Percentiles rank a stretch among this genome's conserved stretches.
These are phyloP conservation scores for Oryza coarctata DNA, from an alignment of 176 grass and related monocot species.

Conservation along the genomic window DNA sequence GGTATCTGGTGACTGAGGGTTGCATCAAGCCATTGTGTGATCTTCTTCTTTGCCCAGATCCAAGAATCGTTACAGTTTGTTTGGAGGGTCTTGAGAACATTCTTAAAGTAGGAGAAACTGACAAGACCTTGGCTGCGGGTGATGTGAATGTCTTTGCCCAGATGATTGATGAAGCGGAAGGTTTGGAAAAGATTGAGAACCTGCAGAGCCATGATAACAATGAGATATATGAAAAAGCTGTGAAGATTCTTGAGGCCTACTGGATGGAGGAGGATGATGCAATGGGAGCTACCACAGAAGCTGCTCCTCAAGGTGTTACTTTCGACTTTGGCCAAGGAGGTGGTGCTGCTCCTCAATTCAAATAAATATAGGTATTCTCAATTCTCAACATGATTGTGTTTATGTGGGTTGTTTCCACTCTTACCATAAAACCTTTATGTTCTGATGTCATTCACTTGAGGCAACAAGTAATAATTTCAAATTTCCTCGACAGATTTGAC, in stretches of 20 bases:
- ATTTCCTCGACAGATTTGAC: constrained; percentile 34
- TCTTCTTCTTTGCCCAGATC: constrained; percentile 74
- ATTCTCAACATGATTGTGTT: neutral
- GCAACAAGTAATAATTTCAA: neutral
- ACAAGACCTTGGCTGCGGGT: constrained; percentile 55
- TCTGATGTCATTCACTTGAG: neutral
- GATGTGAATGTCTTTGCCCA: constrained; percentile 66
- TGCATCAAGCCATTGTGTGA: constrained; percentile 92
- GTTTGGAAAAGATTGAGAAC: constrained; percentile 91
- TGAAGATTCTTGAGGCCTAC: constrained; percentile 90
- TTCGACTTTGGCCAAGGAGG: constrained; percentile 60
- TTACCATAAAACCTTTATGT: neutral
- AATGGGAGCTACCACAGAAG: constrained; percentile 59
- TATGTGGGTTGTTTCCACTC: neutral
- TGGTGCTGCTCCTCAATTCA: constrained; percentile 68
- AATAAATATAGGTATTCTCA: constrained; percentile 47
- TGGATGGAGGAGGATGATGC: constrained; percentile 90
- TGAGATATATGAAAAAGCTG: constrained; percentile 89
- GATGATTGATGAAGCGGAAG: constrained; percentile 85
- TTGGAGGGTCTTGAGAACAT: constrained; percentile 97
- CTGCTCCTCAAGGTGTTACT: constrained; percentile 37
- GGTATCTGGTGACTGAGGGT: constrained; percentile 64
- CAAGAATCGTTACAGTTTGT: constrained; percentile 83
- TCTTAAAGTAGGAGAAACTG: constrained; percentile 78
- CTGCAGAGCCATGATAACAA: constrained; percentile 90